Evolutionary conservation across 306 rosid genomes (phyloP).

Genomic region (Quercus parvula): DNA sequence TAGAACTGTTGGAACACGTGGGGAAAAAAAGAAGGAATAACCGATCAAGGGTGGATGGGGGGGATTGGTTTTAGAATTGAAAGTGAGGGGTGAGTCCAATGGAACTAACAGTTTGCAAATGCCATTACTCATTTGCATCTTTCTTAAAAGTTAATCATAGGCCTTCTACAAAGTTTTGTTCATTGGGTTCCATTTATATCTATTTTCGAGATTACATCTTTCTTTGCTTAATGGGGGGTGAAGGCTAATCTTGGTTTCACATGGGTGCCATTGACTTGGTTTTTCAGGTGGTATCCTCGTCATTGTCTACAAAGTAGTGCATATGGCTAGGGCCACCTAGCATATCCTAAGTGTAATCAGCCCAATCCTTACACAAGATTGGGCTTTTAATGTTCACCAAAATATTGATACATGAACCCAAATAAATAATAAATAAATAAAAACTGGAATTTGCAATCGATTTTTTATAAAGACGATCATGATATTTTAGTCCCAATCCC

Average conservation of each 20-base stretch:
- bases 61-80: slow-evolving; percentile 28
- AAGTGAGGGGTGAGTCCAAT: slow-evolving; percentile 41
- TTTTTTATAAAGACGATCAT: background rate
- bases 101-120: slow-evolving; percentile 65
- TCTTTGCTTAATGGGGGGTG: background rate
- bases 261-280: background rate
- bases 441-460: too few relatives aligned
- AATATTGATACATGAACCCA: too few relatives aligned
- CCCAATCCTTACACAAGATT: too few relatives aligned
- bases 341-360: too few relatives aligned
- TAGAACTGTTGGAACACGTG: slow-evolving; percentile 53
- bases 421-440: too few relatives aligned
- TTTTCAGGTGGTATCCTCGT: too few relatives aligned
- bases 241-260: background rate
- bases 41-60: slow-evolving; percentile 11
- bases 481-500: background rate
- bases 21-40: slow-evolving; percentile 21
- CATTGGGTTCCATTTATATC: background rate
- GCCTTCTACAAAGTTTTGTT: slow-evolving; percentile 33
- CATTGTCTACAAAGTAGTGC: too few relatives aligned
- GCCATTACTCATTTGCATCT: slow-evolving; percentile 49
- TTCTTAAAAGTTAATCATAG: slow-evolving; percentile 42
- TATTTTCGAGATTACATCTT: background rate
- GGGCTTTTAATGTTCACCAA: too few relatives aligned
- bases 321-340: too few relatives aligned